Base-by-base conservation (phyloP, 148 eudicot species). In the Rhododendron simsii region DNA sequence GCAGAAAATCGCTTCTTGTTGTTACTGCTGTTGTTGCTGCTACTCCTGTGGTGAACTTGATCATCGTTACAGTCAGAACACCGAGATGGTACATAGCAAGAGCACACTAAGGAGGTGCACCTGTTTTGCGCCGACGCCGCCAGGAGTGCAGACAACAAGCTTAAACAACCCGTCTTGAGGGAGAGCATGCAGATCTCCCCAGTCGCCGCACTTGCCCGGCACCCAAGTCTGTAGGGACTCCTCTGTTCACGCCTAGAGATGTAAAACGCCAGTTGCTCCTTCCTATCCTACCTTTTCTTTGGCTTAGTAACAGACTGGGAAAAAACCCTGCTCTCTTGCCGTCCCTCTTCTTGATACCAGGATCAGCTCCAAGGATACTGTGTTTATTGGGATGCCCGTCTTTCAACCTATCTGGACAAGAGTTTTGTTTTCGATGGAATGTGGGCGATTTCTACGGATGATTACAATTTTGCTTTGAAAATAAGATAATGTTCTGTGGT, bases 71-170 rank as follows among this genome's bases (percentile, higher is more conserved):
- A 79, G 14, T 83, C 53, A 9, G 83, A 85, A 45, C 20, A 55
- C 81, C 82, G 82, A 41, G 85, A 86, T 74, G 88, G 85, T 79
- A 75, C 85, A 82, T 86, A 86, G 85, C 88, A 86, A 82, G 88
- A 86, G 81, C 88, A 86, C 84, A 86, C 88, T 79, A 86, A 45
- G 51, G 88, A 86, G 33, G 81, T 86, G 88, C 88, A 86, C 85
- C 85, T 83, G 57, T 83, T 86, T 2, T 85, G 85, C 61, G 59
- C 77, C 30, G 88, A 82, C 39, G 88, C 85, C 80, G 88, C 88
- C 88, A 86, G 88, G 88, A 86, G 85, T 81, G 50, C 85, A 83
- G 41, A 14, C n/a, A 67, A 65, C 37, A 69, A 41, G 78, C 55
- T 69, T 10, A 26, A 69, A 65, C 77, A 26, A 67, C 76, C 61